These are phyloP conservation scores for Dovyalis caffra DNA, from an alignment of 345 rosid genomes.

Conservation along the genomic window DNA sequence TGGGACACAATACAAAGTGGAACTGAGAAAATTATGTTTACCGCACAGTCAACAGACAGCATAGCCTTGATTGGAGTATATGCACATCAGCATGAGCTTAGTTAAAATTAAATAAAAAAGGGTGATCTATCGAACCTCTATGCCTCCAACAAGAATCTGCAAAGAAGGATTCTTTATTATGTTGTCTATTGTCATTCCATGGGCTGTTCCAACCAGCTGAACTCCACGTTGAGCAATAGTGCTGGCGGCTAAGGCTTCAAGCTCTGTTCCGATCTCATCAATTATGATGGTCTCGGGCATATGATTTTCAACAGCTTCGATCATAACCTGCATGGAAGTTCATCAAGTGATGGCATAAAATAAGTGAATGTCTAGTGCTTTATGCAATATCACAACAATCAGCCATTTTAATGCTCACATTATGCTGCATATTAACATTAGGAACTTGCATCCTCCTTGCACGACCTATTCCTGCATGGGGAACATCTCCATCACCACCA, in stretches of 20 bases:
- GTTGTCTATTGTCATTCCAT: constrained; percentile 90
- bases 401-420: constrained; percentile 42
- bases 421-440: constrained; percentile 85
- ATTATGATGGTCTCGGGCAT: constrained; percentile 93
- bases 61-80: not conserved
- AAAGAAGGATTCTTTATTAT: constrained; percentile 89
- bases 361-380: not conserved
- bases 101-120: constrained; percentile 7
- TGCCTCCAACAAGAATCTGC: constrained; percentile 88
- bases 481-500: constrained; percentile 97
- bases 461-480: constrained; percentile 86
- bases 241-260: constrained; percentile 96
- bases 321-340: constrained; percentile 66
- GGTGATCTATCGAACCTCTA: constrained; percentile 57
- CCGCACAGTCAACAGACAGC: constrained; percentile 2
- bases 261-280: constrained; percentile 96
- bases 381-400: not conserved
- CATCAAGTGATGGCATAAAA: constrained; percentile 8
- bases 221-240: constrained; percentile 98
- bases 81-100: not conserved
- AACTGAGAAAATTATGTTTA: not conserved
- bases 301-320: constrained; percentile 98
- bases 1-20: too few relatives aligned
- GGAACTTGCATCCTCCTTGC: constrained; percentile 99
- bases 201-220: constrained; percentile 95